phyloP scores from a whole-genome alignment of 345 rosid species.

The thale cress (Arabidopsis thaliana) region TAIR10.1 NC_003070.9:21880001-21880500 shows the following conservation, averaged over 20 bases:
- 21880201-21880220: slow-evolving; percentile 7
- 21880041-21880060: background rate
- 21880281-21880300: slow-evolving; percentile 85
- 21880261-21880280: slow-evolving; percentile 79
- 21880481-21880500: slow-evolving; percentile 79
- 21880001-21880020: slow-evolving; percentile 17
- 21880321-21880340: slow-evolving; percentile 59
- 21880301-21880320: slow-evolving; percentile 73
- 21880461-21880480: slow-evolving; percentile 76
- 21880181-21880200: background rate
- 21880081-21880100: background rate
- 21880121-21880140: background rate
- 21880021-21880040: slow-evolving; percentile 27
- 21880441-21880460: slow-evolving; percentile 92
- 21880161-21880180: background rate
- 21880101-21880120: background rate
- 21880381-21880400: slow-evolving; percentile 78
- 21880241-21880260: slow-evolving; percentile 72
- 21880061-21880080: background rate
- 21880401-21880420: slow-evolving; percentile 65
- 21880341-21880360: slow-evolving; percentile 71
- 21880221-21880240: slow-evolving; percentile 58
- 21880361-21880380: slow-evolving; percentile 58
- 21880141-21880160: background rate
- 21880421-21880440: slow-evolving; percentile 76